These are phyloP conservation scores for Aspergillus wentii DNA, from an alignment of 495 filamentous ascomycete genomes.

Conservation along the genomic window DNA sequence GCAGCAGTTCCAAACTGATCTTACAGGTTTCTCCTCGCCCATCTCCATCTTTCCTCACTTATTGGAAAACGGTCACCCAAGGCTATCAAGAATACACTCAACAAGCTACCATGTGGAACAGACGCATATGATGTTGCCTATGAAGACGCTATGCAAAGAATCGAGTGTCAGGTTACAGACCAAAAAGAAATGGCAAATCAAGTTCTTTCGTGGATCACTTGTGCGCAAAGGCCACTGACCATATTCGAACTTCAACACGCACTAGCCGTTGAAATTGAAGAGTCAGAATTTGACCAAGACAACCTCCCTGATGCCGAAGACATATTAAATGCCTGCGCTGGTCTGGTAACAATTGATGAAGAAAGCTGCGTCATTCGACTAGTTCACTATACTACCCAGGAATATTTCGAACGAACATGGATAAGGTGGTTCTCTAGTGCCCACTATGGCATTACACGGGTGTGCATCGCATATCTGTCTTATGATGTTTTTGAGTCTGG, in stretches of 20 bases:
- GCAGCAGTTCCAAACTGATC: background rate
- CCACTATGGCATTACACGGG: slow-evolving; percentile 4
- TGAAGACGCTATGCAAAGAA: slow-evolving; percentile 16
- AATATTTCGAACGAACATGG: slow-evolving; percentile 35
- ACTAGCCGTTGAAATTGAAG: slow-evolving; percentile 31
- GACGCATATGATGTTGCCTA: slow-evolving; percentile 14
- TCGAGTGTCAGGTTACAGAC: slow-evolving; percentile 24
- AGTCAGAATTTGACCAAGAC: slow-evolving; percentile 31
- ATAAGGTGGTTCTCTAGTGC: slow-evolving; percentile 10
- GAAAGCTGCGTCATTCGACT: slow-evolving; percentile 39
- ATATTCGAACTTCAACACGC: slow-evolving; percentile 43
- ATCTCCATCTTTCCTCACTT: slow-evolving; percentile 9
- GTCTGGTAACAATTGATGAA: slow-evolving; percentile 45
- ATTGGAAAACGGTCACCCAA: background rate
- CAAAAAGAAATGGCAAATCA: slow-evolving; percentile 20
- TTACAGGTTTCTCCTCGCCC: slow-evolving; percentile 12
- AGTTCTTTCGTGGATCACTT: slow-evolving; percentile 27
- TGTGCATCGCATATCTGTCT: slow-evolving; percentile 17
- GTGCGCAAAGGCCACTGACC: slow-evolving; percentile 35
- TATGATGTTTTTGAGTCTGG: slow-evolving; percentile 7
- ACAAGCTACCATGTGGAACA: background rate
- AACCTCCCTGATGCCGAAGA: slow-evolving; percentile 31
- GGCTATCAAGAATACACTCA: background rate
- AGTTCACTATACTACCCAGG: slow-evolving; percentile 51
- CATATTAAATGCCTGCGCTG: slow-evolving; percentile 44